Conservation (phyloP, 371 early-diverging fungal species). For the Apophysomyces trapeziformis region DNA sequence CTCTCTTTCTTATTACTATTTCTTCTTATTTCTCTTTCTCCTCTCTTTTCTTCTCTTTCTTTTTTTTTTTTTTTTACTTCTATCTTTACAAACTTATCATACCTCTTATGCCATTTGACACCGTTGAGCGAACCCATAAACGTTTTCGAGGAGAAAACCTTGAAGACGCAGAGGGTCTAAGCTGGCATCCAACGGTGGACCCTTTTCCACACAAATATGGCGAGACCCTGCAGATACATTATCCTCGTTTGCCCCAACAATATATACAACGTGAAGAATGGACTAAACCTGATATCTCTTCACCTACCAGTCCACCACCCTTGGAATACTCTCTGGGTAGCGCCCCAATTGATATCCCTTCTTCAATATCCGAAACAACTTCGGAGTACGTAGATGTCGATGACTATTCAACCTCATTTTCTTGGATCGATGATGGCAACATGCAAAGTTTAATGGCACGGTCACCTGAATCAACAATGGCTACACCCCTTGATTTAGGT, state of each 20-base stretch:
- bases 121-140: constrained; percentile 31
- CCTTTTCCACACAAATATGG: constrained; percentile 9
- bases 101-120: constrained; percentile 33
- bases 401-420: constrained; percentile 4
- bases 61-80: background rate
- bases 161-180: constrained; percentile 13
- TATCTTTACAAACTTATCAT: constrained; percentile 3
- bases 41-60: background rate
- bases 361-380: background rate
- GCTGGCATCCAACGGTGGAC: background rate
- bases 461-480: constrained; percentile 15
- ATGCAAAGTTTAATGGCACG: constrained; percentile 21
- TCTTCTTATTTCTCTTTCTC: constrained; percentile 4
- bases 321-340: constrained; percentile 4
- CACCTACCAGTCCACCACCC: constrained; percentile 7
- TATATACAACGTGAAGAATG: constrained; percentile 7
- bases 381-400: constrained; percentile 9
- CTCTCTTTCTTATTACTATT: constrained; percentile 15
- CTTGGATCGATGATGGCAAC: background rate
- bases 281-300: background rate
- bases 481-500: constrained; percentile 3
- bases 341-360: constrained; percentile 1
- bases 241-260: background rate
- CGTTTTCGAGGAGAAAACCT: constrained; percentile 22
- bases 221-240: constrained; percentile 6